A percentile compares a stretch with the other conserved stretches of the same genome.
Conservation (phyloP, 345 rosid species). For the Syzygium aromaticum region DNA sequence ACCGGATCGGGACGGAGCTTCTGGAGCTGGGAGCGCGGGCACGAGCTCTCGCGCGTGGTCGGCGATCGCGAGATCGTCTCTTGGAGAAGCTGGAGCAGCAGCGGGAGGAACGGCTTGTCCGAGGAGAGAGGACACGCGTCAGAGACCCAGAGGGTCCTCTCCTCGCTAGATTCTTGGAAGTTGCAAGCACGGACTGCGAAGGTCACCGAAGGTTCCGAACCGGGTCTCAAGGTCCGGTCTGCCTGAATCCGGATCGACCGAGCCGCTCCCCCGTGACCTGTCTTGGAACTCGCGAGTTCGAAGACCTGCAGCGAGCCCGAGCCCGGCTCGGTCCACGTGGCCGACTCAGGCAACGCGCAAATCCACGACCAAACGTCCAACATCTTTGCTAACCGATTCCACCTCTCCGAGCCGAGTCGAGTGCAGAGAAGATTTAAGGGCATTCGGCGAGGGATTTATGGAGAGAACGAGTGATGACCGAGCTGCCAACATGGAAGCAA, state of each 20-base stretch:
- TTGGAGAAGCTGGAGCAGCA: slow-evolving; percentile 64
- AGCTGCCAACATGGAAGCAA: slow-evolving; percentile 29
- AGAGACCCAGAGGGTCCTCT: slow-evolving; percentile 58
- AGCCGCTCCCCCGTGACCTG: slow-evolving; percentile 3
- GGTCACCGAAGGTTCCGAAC: slow-evolving; percentile 13
- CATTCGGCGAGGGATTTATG: slow-evolving; percentile 16
- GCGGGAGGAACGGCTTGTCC: slow-evolving; percentile 67
- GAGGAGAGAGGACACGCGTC: slow-evolving; percentile 54
- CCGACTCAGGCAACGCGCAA: slow-evolving; percentile 34
- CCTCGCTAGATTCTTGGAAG: slow-evolving; percentile 13
- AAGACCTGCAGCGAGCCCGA: slow-evolving; percentile 20
- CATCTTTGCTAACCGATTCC: background rate
- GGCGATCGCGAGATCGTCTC: slow-evolving; percentile 63
- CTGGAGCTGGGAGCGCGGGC: slow-evolving; percentile 54
- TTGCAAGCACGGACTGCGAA: slow-evolving; percentile 41
- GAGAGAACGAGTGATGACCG: slow-evolving; percentile 29
- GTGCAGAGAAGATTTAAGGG: background rate
- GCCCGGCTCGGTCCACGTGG: slow-evolving; percentile 10
- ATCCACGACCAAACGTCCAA: slow-evolving; percentile 87
- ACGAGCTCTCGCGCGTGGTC: slow-evolving; percentile 23
- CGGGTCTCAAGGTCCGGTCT: background rate
- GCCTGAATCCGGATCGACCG: slow-evolving; percentile 24
- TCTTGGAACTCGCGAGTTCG: slow-evolving; percentile 31
- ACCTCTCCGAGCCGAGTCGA: background rate
- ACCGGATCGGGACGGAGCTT: slow-evolving; percentile 58